A percentile compares a stretch with the other conserved stretches of the same genome.
Conservation (phyloP, 2,329 filamentous ascomycete species). For the Penicillium sp. region DNA sequence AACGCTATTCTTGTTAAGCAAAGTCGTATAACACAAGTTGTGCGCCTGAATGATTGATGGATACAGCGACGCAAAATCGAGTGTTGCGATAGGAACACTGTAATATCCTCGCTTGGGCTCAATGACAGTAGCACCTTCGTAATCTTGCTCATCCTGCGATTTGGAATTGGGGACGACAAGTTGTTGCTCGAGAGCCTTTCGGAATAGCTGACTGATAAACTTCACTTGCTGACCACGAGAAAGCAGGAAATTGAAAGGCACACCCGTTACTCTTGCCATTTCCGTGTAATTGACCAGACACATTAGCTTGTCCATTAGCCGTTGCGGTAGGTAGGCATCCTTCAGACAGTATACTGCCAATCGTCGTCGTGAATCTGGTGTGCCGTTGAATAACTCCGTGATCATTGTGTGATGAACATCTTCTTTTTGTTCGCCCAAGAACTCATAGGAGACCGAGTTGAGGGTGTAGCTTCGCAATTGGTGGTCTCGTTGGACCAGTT, state of each 20-base stretch:
- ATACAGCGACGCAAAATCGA: constrained; percentile 98
- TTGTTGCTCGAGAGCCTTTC: constrained; percentile 90
- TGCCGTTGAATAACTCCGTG: constrained; percentile 95
- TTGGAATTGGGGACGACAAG: constrained; percentile 89
- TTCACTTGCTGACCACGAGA: constrained; percentile 95
- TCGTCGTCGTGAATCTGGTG: constrained; percentile 85
- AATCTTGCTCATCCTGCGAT: constrained; percentile 80
- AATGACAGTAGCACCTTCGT: constrained; percentile 97
- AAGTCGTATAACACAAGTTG: constrained; percentile 95
- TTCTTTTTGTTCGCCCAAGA: constrained; percentile 95
- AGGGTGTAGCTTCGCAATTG: constrained; percentile 95
- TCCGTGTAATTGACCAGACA: constrained; percentile 99
- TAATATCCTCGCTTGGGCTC: constrained; percentile 94
- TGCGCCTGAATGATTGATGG: constrained; percentile 99
- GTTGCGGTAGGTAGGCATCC: constrained; percentile 92
- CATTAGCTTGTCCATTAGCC: constrained; percentile 95
- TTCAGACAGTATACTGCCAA: constrained; percentile 96
- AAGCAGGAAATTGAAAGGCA: constrained; percentile 93
- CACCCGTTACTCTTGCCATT: constrained; percentile 98
- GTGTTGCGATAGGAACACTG: constrained; percentile 89
- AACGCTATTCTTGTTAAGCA: constrained; percentile 77
- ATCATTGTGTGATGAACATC: constrained; percentile 99
- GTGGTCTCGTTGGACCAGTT: constrained; percentile 91
- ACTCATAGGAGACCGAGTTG: constrained; percentile 94
- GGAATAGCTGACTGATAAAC: constrained; percentile 95